Conservation (phyloP, 768 basidiomycete genomes). For the Kwoniella newhampshirensis region DNA sequence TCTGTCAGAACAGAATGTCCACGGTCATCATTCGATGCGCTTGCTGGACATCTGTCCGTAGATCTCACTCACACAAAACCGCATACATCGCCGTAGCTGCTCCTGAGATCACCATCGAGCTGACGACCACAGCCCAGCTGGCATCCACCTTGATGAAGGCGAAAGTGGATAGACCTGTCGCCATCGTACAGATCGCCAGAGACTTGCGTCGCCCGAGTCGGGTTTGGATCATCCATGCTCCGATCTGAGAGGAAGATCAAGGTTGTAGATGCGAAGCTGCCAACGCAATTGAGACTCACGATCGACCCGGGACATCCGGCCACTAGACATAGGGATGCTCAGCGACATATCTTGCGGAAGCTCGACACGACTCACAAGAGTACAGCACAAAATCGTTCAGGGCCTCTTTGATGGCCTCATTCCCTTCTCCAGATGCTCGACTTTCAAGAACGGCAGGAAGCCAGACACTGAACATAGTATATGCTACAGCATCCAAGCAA, state of each 20-base stretch:
- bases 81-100: slow-evolving; percentile 53
- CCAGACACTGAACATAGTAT: slow-evolving; percentile 53
- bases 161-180: slow-evolving; percentile 47
- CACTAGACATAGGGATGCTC: no score
- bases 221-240: slow-evolving; percentile 52
- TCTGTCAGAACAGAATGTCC: slow-evolving; percentile 26
- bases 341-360: background rate
- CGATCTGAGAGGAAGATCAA: slow-evolving; percentile 29
- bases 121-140: slow-evolving; percentile 45
- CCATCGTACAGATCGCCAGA: slow-evolving; percentile 48
- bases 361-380: slow-evolving; percentile 27
- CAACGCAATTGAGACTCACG: slow-evolving; percentile 16
- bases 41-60: background rate
- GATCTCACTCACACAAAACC: slow-evolving; percentile 44
- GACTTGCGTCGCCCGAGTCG: slow-evolving; percentile 45
- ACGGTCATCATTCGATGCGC: background rate
- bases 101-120: slow-evolving; percentile 47
- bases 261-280: background rate
- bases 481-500: slow-evolving; percentile 16
- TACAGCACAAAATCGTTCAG: slow-evolving; percentile 48
- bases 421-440: slow-evolving; percentile 40
- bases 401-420: slow-evolving; percentile 42
- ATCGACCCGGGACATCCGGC: slow-evolving; percentile 52
- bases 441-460: slow-evolving; percentile 49
- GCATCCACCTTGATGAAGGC: slow-evolving; percentile 42